Base-by-base conservation (phyloP, 2,329 filamentous ascomycete species). In the Claviceps africana region DNA sequence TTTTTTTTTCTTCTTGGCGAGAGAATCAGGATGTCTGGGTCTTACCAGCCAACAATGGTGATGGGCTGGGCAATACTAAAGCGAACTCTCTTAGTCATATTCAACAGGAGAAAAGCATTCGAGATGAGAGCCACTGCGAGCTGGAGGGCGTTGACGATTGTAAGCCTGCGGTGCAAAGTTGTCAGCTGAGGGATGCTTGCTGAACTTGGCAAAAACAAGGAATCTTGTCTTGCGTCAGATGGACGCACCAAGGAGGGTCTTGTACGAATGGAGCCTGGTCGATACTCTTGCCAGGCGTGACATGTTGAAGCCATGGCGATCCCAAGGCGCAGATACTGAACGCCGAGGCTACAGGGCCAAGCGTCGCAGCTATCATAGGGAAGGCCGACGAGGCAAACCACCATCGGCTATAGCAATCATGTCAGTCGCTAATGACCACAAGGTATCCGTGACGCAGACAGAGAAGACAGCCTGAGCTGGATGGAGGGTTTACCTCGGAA, bases 271-370 rank as follows among this genome's bases (percentile, higher is more conserved):
- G 35, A 0, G 79, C 82, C 1, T 70, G 61, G 10, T 75, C 68
- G 6, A 76, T 62, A 1, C 74, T 63, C 5, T 74, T 69, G 0
- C 71, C 70, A 0, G 74, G 72, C 1, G 66, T 64, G 5, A 78
- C 67, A 48, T 72, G 71, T 63, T 83, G 78, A 55, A 86, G 76
- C 90, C 89, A 95, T 22, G 80, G 80, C 30, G 81, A 82, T 1
- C 88, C 86, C n/a, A 95, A 74, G 8, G 89, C 87, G 55, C 86
- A 88, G 54, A 95, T 88, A 53, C 85, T 91, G 67, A 93, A 85
- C 31, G 93, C 82, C 53, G 90, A 95, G 2, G 90, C 90, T 10
- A 95, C 78, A 0, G 90, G 90, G 1, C 88, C 88, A 2, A 93
- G 77, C 0, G 89, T 88, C 35, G 88, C 89, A 2, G 89, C 88